A percentile compares a stretch with the other conserved stretches of the same genome.
phyloP scores from a whole-genome alignment of 1,139 yeast genomes.

The Taphrina populina region DNA sequence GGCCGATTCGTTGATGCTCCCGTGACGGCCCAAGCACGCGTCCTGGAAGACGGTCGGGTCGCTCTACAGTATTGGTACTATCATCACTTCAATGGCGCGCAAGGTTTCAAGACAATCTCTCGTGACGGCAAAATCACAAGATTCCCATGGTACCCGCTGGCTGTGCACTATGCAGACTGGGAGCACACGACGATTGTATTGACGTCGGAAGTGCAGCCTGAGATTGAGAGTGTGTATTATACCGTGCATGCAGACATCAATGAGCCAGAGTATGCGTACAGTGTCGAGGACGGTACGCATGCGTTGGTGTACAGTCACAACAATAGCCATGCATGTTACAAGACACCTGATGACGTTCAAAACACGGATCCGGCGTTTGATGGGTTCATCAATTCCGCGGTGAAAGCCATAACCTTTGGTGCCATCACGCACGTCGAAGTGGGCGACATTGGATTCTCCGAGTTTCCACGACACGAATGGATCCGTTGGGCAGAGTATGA shows the following conservation, averaged over 20 bases:
- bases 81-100: slow-evolving; percentile 29
- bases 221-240: slow-evolving; percentile 30
- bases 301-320: slow-evolving; percentile 29
- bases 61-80: slow-evolving; percentile 33
- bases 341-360: slow-evolving; percentile 26
- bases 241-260: slow-evolving; percentile 34
- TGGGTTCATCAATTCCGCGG: slow-evolving; percentile 31
- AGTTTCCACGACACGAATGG: slow-evolving; percentile 18
- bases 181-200: slow-evolving; percentile 30
- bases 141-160: slow-evolving; percentile 32
- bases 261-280: slow-evolving; percentile 22
- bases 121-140: slow-evolving; percentile 17
- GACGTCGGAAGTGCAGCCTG: slow-evolving; percentile 1
- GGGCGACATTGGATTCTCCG: slow-evolving; percentile 30
- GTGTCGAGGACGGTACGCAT: slow-evolving; percentile 20
- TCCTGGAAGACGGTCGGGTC: slow-evolving; percentile 25
- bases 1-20: slow-evolving; percentile 28
- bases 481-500: slow-evolving; percentile 16
- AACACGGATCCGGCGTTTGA: slow-evolving; percentile 31
- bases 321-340: slow-evolving; percentile 28
- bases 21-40: slow-evolving; percentile 29
- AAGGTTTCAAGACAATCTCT: slow-evolving; percentile 30
- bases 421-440: slow-evolving; percentile 32
- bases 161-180: slow-evolving; percentile 33
- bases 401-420: slow-evolving; percentile 30